Evolutionary conservation across 139 green algal species (phyloP).

Genomic region (Coccomyxa sp.): DNA sequence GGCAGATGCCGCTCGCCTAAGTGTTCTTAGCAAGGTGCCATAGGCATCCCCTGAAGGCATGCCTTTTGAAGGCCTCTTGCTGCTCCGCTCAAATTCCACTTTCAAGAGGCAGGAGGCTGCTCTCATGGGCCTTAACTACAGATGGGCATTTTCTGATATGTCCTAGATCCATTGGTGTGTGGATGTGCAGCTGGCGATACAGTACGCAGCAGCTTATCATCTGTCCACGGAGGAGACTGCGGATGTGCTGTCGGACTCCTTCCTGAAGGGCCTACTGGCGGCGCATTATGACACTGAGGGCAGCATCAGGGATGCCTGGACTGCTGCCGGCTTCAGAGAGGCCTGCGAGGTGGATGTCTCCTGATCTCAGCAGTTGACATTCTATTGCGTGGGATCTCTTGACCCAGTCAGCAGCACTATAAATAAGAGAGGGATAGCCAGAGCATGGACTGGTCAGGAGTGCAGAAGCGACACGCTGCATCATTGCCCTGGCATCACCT

Average conservation of each 20-base stretch:
- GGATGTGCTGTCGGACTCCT: background rate
- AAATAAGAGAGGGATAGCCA: no score
- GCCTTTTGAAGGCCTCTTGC: background rate
- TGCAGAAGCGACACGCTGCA: no score
- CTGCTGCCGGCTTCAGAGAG: background rate
- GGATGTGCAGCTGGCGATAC: background rate
- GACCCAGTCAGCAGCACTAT: no score
- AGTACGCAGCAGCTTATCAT: background rate
- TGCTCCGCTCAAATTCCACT: background rate
- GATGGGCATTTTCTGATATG: no score
- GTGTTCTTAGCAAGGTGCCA: background rate
- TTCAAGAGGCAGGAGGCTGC: background rate
- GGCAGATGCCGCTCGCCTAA: background rate
- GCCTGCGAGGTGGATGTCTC: background rate
- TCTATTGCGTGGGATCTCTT: no score
- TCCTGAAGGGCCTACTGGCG: conserved; percentile 2
- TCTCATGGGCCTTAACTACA: no score
- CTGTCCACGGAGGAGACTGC: background rate
- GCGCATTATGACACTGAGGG: background rate
- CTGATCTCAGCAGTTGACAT: no score
- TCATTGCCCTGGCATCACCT: no score
- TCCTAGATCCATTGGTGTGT: background rate
- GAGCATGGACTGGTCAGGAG: no score
- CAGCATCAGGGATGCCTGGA: background rate
- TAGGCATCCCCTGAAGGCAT: background rate